Evolutionary conservation across 768 basidiomycete genomes (phyloP), one percentile per base, ranked within the genome.

Genomic region (Calocybe gangraenosa): DNA sequence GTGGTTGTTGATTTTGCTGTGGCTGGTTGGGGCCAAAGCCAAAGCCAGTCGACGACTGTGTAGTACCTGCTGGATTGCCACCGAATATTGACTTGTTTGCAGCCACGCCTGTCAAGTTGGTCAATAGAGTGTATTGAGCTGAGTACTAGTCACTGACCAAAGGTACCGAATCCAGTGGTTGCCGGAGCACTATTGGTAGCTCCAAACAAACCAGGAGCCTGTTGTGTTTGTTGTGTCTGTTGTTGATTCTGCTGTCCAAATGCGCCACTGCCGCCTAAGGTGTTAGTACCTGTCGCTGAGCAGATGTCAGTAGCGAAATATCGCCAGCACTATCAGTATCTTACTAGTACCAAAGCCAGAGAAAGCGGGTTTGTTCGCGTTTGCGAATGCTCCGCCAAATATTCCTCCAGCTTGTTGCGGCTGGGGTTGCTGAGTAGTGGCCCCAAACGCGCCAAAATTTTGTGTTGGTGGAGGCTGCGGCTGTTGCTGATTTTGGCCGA

Each of bases 401-500:
- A 64, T 50, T 34, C 68, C 57, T 2, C 70, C 57, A n/a, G 55
- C 46, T 34, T 58, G 58, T 40, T 64, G 67, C 42, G 62, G 65
- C 19, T 53, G 51, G 37, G 60, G 61, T 50, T 60, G 62, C 42
- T 63, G 64, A 15, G 54, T 31, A 47, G 56, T 46, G 45, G 43
- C 23, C 42, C 51, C 56, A 41, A 54, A 57, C 11, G 53, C 52
- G 38, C 64, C 61, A 40, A 66, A 66, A n/a, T 51, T 52, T 8
- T 31, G 8, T 9, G 42, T 23, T 28, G n/a, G n/a, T n/a, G n/a
- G n/a, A n/a, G n/a, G n/a, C 15, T 47, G 46, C 23, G 58, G 71
- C 53, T 58, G 74, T 48, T 60, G 71, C 46, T 60, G 58, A 38
- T 68, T 62, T 59, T 78, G 78, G 23, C 76, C 75, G 59, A 85